phyloP scores from a whole-genome alignment of 1,284 basidiomycete genomes.

The Phylloboletellus chloephorus region DNA sequence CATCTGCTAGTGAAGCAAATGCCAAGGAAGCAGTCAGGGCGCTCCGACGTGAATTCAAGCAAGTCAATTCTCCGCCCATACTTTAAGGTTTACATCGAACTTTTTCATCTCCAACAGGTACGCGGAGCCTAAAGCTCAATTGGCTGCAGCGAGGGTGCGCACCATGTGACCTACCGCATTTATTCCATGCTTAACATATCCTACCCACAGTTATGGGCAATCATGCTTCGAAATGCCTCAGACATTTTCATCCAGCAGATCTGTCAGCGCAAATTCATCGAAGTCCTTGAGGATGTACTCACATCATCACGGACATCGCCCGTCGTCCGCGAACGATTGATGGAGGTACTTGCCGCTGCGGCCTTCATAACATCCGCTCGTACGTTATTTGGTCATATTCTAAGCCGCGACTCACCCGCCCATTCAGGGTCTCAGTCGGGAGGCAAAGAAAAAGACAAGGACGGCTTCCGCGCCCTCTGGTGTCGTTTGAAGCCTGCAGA shows the following conservation, averaged over 20 bases:
- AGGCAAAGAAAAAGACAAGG: conserved; percentile 38
- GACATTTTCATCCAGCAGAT: conserved; percentile 62
- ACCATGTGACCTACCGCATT: neutral
- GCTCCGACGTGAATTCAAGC: conserved; percentile 74
- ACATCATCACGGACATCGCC: conserved; percentile 55
- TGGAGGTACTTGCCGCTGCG: conserved; percentile 69
- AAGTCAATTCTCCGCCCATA: conserved; percentile 19
- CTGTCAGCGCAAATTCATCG: conserved; percentile 69
- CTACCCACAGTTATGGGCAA: conserved; percentile 64
- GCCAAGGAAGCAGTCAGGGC: conserved; percentile 74
- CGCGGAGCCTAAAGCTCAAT: conserved; percentile 62
- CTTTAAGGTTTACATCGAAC: neutral
- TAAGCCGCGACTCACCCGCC: neutral
- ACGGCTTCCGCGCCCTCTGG: conserved; percentile 63
- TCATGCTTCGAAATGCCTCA: conserved; percentile 71
- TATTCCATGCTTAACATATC: conserved; percentile 6
- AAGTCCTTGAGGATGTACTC: conserved; percentile 65
- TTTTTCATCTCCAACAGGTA: conserved; percentile 40
- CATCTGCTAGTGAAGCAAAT: conserved; percentile 56
- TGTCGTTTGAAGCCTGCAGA: conserved; percentile 59
- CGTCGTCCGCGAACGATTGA: conserved; percentile 64
- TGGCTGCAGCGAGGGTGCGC: conserved; percentile 65
- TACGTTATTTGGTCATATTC: conserved; percentile 25
- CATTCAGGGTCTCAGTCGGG: conserved; percentile 25
- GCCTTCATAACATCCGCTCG: conserved; percentile 54